A percentile compares a stretch with the other conserved stretches of the same genome.
Evolutionary conservation across 164 flowering plant species (phyloP).

Genomic region (Magnolia kwangsiensis): DNA sequence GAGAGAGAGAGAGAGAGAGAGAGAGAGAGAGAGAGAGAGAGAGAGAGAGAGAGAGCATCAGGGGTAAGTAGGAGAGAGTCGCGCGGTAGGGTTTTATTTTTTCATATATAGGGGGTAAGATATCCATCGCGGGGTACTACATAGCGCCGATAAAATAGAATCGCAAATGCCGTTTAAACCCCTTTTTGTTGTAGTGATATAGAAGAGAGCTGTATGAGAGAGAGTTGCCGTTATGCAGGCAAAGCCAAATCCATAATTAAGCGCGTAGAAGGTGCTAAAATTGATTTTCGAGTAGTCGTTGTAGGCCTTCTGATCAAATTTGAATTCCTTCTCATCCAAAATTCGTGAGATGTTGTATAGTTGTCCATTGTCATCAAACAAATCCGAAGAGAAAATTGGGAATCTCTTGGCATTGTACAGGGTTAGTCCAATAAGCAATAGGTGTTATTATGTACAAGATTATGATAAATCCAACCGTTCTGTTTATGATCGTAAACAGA

Average conservation of each 20-base stretch:
- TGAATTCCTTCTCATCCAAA: constrained; percentile 23
- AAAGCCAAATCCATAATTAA: constrained; percentile 46
- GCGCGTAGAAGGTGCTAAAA: constrained; percentile 42
- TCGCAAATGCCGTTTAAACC: too few relatives aligned
- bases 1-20: too few relatives aligned
- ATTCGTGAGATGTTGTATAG: constrained; percentile 36
- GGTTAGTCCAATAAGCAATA: constrained; percentile 50
- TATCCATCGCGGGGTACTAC: too few relatives aligned
- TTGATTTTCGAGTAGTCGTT: constrained; percentile 42
- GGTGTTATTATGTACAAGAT: constrained; percentile 39
- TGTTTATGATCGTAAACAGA: constrained; percentile 41
- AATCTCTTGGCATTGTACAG: constrained; percentile 43
- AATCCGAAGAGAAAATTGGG: constrained; percentile 19
- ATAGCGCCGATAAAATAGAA: too few relatives aligned
- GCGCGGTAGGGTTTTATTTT: too few relatives aligned
- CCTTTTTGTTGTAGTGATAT: too few relatives aligned
- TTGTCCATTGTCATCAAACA: constrained; percentile 34
- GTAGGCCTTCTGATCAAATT: constrained; percentile 32
- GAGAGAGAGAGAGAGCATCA: too few relatives aligned
- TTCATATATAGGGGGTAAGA: too few relatives aligned
- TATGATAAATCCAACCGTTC: constrained; percentile 35
- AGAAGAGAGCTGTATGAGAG: constrained; percentile 42
- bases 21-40: too few relatives aligned
- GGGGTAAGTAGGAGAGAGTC: too few relatives aligned
- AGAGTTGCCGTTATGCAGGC: constrained; percentile 48